Percentiles rank a stretch among this genome's conserved stretches.
phyloP scores from a whole-genome alignment of 2,329 filamentous ascomycete species.

The Tricladium varicosporioides region DNA sequence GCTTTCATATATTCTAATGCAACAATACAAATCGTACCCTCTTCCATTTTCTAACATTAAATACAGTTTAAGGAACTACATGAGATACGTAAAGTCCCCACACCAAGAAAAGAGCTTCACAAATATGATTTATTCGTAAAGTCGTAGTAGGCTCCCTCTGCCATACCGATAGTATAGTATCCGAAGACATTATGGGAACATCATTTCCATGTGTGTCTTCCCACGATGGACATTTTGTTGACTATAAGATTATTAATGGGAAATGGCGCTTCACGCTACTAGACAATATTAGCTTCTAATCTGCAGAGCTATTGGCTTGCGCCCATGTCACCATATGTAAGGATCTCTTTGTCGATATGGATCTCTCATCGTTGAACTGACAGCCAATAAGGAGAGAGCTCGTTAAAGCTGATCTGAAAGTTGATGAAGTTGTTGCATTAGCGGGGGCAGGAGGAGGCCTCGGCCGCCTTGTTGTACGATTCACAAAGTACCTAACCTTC shows the following conservation, averaged over 20 bases:
- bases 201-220: slow-evolving; percentile 52
- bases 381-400: slow-evolving; percentile 39
- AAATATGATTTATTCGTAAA: slow-evolving; percentile 55
- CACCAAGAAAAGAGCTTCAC: slow-evolving; percentile 43
- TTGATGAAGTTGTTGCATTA: slow-evolving; percentile 41
- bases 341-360: background rate
- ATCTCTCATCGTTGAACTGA: slow-evolving; percentile 44
- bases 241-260: slow-evolving; percentile 52
- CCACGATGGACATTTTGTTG: slow-evolving; percentile 47
- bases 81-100: slow-evolving; percentile 46
- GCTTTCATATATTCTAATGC: too few species aligned
- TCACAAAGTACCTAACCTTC: slow-evolving; percentile 49
- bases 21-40: background rate
- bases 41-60: background rate
- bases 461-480: slow-evolving; percentile 50
- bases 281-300: slow-evolving; percentile 45
- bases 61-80: slow-evolving; percentile 52
- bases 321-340: slow-evolving; percentile 44
- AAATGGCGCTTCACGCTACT: slow-evolving; percentile 46
- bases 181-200: slow-evolving; percentile 46
- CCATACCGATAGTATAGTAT: slow-evolving; percentile 60
- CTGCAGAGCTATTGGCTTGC: slow-evolving; percentile 56
- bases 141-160: slow-evolving; percentile 58
- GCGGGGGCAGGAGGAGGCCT: slow-evolving; percentile 50
- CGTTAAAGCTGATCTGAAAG: slow-evolving; percentile 33